Evolutionary conservation across 2,329 filamentous ascomycete genomes (phyloP).

Genomic region (Xenoacremonium recifei): DNA sequence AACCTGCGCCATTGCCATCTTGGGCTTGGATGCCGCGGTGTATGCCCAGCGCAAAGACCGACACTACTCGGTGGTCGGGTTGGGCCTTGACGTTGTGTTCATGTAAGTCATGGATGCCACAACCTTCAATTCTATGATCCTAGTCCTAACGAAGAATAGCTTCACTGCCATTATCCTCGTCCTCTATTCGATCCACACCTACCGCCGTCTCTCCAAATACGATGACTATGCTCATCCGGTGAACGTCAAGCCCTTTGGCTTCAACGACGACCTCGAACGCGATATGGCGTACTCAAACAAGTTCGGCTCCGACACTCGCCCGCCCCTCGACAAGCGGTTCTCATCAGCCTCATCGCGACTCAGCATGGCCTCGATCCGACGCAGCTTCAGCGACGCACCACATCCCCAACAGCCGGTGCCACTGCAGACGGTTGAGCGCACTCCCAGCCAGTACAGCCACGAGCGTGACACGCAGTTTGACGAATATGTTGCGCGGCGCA

Average conservation of each 20-base stretch:
- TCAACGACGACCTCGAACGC: constrained; percentile 33
- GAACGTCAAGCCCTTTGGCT: constrained; percentile 50
- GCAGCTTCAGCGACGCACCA: constrained; percentile 22
- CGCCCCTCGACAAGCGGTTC: constrained; percentile 27
- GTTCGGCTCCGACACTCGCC: constrained; percentile 9
- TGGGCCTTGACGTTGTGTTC: constrained; percentile 47
- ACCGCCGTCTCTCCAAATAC: constrained; percentile 46
- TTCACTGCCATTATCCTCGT: constrained; percentile 41
- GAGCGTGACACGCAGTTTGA: constrained; percentile 48
- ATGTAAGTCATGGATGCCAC: constrained; percentile 39
- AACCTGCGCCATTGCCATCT: constrained; percentile 43
- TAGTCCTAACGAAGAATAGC: constrained; percentile 11
- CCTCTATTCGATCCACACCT: constrained; percentile 46
- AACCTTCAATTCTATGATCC: neutral
- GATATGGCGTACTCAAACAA: constrained; percentile 24
- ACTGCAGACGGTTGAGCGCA: constrained; percentile 20
- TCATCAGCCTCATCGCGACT: constrained; percentile 26
- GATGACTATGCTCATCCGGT: constrained; percentile 50
- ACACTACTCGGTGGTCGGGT: constrained; percentile 47
- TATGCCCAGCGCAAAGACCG: constrained; percentile 44
- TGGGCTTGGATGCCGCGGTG: constrained; percentile 52
- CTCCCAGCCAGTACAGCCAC: constrained; percentile 39
- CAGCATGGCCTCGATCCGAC: constrained; percentile 26
- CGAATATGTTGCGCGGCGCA: constrained; percentile 38
- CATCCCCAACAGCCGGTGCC: constrained; percentile 23